Evolutionary conservation across 2,329 filamentous ascomycete genomes (phyloP), one percentile per base, ranked within the genome.

Genomic region (Ophidiomyces ophidiicola): DNA sequence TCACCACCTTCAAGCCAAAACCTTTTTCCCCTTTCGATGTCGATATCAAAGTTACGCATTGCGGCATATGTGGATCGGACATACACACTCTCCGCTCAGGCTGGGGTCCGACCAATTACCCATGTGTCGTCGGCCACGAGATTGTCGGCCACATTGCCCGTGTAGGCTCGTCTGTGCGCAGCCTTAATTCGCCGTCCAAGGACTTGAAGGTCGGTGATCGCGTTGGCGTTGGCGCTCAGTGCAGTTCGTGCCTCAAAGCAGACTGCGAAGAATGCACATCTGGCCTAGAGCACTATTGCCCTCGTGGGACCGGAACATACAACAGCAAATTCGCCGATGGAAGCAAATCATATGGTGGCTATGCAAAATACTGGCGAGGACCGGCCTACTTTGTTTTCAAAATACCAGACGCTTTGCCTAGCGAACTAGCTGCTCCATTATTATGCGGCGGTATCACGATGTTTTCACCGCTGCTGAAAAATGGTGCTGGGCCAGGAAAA

Each of bases 41-140:
- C 52, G 85, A 93, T 57, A 75, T 94, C 62, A 81, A 87, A 68
- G 80, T 94, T 53, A 78, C 86, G 49, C 78, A 74, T 56, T 88
- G 82, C 54, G 82, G 83, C 54, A 70, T 85, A 38, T 85, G 80
- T 57, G 75, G 78, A 49, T 80, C 74, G 49, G 80, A 85, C 54
- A 66, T 81, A 33, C 80, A 82, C 62, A 82, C 76, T 44, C 71
- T 83, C 55, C 75, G 60, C 52, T 60, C 77, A 46, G 67, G 67
- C 33, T 71, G 67, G 68, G 68, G 68, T 31, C 58, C 63, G 10
- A 61, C 67, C 43, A 62, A 66, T 38, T 68, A 70, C 48, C 69
- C 69, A 14, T 59, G 71, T 37, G 69, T 66, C 47, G 66, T 70
- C 29, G 69, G 69, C 30, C 69, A 72, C 45, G 64, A 84, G 60